phyloP scores from a whole-genome alignment of 2,329 filamentous ascomycete species.

The Colletotrichum musicola region DNA sequence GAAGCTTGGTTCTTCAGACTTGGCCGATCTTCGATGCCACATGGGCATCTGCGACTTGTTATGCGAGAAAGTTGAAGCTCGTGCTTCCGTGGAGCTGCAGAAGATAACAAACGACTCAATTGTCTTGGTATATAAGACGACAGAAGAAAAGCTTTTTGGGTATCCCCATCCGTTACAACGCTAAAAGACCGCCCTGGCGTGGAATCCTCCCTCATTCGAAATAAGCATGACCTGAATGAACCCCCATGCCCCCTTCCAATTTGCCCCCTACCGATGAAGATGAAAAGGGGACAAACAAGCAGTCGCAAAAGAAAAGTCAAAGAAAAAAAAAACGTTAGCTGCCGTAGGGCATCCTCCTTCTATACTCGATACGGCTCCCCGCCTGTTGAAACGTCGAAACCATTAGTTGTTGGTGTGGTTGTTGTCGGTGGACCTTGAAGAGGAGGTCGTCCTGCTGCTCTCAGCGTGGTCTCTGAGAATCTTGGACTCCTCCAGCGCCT shows the following conservation, averaged over 20 bases:
- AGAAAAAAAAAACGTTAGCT: not conserved
- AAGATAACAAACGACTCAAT: constrained; percentile 1
- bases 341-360: not conserved
- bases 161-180: constrained; percentile 33
- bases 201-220: constrained; percentile 14
- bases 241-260: not conserved
- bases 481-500: constrained; percentile 39
- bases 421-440: constrained; percentile 35
- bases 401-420: constrained; percentile 14
- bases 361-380: not conserved
- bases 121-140: not conserved
- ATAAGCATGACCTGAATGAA: constrained; percentile 1
- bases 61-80: too few species aligned
- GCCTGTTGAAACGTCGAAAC: not conserved
- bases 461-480: constrained; percentile 37
- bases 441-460: constrained; percentile 37
- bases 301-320: too few species aligned
- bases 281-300: not conserved
- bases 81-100: not conserved
- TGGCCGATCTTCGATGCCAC: constrained; percentile 6
- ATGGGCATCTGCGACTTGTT: not conserved
- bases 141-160: constrained; percentile 24
- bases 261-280: not conserved
- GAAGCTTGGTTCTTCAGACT: too few species aligned
- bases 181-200: constrained; percentile 23